Evolutionary conservation across 345 rosid species (phyloP).

Genomic region (Balakata baccata): DNA sequence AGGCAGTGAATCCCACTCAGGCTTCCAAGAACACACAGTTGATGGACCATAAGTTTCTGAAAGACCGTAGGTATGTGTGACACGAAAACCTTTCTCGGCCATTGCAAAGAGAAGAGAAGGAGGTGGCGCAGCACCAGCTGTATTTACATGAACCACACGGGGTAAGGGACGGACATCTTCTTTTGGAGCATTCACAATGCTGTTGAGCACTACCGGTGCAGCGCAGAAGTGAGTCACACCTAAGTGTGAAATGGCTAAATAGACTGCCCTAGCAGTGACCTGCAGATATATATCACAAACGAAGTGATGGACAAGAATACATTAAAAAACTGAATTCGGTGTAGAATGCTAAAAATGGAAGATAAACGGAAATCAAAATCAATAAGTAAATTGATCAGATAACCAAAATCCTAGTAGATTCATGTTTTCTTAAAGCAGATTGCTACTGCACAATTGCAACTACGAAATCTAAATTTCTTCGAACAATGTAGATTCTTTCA

Average conservation of each 20-base stretch:
- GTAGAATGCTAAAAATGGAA: not conserved
- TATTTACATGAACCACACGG: conserved; percentile 67
- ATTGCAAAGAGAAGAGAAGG: conserved; percentile 65
- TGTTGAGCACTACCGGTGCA: conserved; percentile 85
- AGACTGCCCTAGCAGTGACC: conserved; percentile 80
- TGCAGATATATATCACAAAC: conserved; percentile 22
- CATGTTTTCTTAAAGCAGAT: not conserved
- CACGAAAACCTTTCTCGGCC: conserved; percentile 72
- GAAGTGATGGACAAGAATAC: not conserved
- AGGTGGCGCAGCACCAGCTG: conserved; percentile 93
- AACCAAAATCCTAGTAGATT: not conserved
- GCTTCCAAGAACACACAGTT: conserved; percentile 82
- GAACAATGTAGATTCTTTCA: too few species aligned
- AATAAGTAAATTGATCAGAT: not conserved
- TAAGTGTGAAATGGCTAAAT: conserved; percentile 65
- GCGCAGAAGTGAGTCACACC: conserved; percentile 82
- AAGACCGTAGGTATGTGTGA: conserved; percentile 83
- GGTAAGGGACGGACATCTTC: conserved; percentile 85
- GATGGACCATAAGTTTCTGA: conserved; percentile 93
- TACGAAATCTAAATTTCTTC: too few species aligned
- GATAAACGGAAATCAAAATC: not conserved
- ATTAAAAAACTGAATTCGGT: not conserved
- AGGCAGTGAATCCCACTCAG: conserved; percentile 82
- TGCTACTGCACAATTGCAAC: not conserved
- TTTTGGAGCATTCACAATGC: conserved; percentile 64